Evolutionary conservation across 306 rosid species (phyloP), one percentile per base, ranked within the genome.

Genomic region (Medicago ruthenica): DNA sequence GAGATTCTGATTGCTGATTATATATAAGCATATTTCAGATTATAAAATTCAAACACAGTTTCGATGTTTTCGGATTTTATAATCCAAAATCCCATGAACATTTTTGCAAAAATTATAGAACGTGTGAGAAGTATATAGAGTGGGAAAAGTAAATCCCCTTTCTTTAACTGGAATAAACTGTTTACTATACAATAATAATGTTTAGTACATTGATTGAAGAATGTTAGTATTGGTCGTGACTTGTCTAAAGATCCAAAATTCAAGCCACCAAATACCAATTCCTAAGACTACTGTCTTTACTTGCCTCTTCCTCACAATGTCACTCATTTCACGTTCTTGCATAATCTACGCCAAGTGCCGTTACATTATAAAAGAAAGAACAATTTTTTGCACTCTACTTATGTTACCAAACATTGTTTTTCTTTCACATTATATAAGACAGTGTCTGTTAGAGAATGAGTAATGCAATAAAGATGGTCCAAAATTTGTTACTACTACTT

Each of bases 251-350:
- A 89, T 89, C 93, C 93, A 81, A 83, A 80, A 55, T 81, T 76
- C 73, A 83, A 87, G 93, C 88, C 89, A 67, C 87, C 71, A 71
- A 83, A 77, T 45, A 54, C 93, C 83, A 60, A 71, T 40, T 77
- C 82, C 18, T 12, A 9, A 9, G 67, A 83, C 17, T 20, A 81
- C 81, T 48, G 10, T 71, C 12, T 65, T 65, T 11, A 17, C 20
- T 75, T 70, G 20, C 48, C 36, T 22, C n/a, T 76, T 13, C 22
- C 2, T 18, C 18, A 80, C 57, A n/a, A 62, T 34, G 16, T 15
- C 71, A 73, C 16, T 61, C 70, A 13, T 54, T 68, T 37, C 75
- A 41, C 61, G 42, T 34, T 71, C 51, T 44, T 22, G 11, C 78
- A 50, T 7, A 64, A 55, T 77, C 55, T 64, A 21, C 50, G 70